Evolutionary conservation across 108 stramenopile species (phyloP).

Genomic region (Nannochloropsis gaditana): DNA sequence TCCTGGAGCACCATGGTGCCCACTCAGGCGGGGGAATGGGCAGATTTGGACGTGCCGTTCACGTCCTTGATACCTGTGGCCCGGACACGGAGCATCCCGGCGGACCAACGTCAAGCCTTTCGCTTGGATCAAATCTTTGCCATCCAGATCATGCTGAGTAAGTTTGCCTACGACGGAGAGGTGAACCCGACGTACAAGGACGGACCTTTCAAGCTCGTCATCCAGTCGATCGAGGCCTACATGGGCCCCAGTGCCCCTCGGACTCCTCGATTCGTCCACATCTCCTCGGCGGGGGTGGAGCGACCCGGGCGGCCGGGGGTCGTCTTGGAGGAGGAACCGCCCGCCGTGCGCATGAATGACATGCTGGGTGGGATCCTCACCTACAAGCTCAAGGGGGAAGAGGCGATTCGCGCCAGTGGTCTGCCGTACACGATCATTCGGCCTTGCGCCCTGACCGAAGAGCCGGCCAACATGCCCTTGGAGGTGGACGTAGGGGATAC

Average conservation of each 20-base stretch:
- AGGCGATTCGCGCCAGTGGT: constrained; percentile 34
- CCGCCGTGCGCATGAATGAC: constrained; percentile 48
- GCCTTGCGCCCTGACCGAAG: constrained; percentile 42
- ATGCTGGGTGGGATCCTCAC: constrained; percentile 39
- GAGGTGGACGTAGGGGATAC: constrained; percentile 34
- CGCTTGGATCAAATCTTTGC: constrained; percentile 25
- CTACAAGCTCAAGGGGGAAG: constrained; percentile 43
- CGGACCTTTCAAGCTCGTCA: constrained; percentile 34
- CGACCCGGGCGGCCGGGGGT: constrained; percentile 39
- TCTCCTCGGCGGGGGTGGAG: constrained; percentile 39
- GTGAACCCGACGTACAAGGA: constrained; percentile 42
- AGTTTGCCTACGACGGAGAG: constrained; percentile 53
- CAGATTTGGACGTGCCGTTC: background rate
- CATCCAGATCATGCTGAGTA: constrained; percentile 51
- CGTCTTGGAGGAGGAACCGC: constrained; percentile 37
- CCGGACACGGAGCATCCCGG: constrained; percentile 33
- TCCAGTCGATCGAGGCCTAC: constrained; percentile 32
- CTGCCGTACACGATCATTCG: constrained; percentile 31
- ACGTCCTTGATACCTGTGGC: constrained; percentile 20
- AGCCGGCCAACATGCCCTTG: constrained; percentile 31
- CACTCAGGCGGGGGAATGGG: background rate
- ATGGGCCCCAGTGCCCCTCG: background rate
- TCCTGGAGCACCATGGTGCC: background rate
- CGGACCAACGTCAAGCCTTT: constrained; percentile 37
- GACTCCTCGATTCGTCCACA: constrained; percentile 31